Base-by-base conservation (phyloP, 129 eudicot species). In the Chrysanthemum seticuspe region DNA sequence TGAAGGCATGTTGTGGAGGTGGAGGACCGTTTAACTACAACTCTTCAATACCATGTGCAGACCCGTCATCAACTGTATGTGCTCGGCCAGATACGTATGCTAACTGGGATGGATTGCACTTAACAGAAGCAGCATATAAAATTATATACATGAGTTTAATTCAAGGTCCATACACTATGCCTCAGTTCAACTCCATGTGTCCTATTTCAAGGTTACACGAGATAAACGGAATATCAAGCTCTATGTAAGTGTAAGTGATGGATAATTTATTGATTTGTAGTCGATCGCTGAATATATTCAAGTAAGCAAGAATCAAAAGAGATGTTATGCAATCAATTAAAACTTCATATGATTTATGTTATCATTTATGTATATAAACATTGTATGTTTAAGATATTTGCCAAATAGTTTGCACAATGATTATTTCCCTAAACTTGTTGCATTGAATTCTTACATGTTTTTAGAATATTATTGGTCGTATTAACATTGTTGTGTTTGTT, bases 91-190 rank as follows among this genome's bases (percentile, higher is more conserved):
- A 66, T 58, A 50, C 78, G 0, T 74, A 65, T 13, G 73, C 49
- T n/a, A 79, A 74, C 7, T 79, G 83, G 83, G 83, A 79, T 49
- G 83, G 83, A 29, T 13, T 79, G 3, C 83, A 79, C 29, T 23
- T 79, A 23, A 79, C 83, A 2, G 70, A 79, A 40, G 78, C 68
- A 10, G 79, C 83, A 3, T 79, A 79, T 62, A 65, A 48, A 67
- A 13, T 52, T 23, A 84, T 89, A 1, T 80, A 71, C 18, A 61
- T 65, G 48, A 81, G 86, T 54, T 57, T 86, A 59, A 67, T 84
- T 40, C 19, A 71, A 50, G 88, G 91, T 0, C 36, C 73, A 16
- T 80, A 55, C 67, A 69, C 82, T 3, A 40, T 16, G 57, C 85
- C 84, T 2, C 67, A 44, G 1, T 75, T 80, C 48, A 55, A 54